phyloP scores from a whole-genome alignment of 208 protist species.

The Acanthamoeba castellanii region DNA sequence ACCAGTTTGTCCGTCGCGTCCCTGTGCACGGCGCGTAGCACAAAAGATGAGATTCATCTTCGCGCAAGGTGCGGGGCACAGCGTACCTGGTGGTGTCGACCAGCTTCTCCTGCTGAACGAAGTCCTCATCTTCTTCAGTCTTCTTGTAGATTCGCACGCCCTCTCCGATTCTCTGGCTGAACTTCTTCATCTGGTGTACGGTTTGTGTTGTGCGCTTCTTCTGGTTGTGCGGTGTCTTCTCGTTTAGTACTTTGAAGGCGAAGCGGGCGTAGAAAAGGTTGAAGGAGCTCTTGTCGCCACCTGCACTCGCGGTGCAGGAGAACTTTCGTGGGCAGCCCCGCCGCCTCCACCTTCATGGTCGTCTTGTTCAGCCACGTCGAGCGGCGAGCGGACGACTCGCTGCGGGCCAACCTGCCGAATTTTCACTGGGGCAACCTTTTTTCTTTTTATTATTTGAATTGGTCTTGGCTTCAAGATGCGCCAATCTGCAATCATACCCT shows the following conservation, averaged over 20 bases:
- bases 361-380: no score
- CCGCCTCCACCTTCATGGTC: background rate
- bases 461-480: no score
- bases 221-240: background rate
- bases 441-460: background rate
- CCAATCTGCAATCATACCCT: no score
- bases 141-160: slow-evolving; percentile 43
- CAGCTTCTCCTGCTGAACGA: background rate
- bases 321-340: background rate
- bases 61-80: no score
- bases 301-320: background rate
- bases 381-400: background rate
- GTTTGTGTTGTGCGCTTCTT: background rate
- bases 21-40: background rate
- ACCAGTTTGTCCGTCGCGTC: slow-evolving; percentile 29
- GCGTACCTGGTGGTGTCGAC: slow-evolving; percentile 5
- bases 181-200: background rate
- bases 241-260: background rate
- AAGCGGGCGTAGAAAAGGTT: background rate
- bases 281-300: background rate
- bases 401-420: background rate
- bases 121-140: slow-evolving; percentile 49
- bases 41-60: no score
- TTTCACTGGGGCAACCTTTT: background rate
- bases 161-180: slow-evolving; percentile 47